Base-by-base conservation (phyloP, 495 filamentous ascomycete genomes). In the Hypoxylon cercidicola region DNA sequence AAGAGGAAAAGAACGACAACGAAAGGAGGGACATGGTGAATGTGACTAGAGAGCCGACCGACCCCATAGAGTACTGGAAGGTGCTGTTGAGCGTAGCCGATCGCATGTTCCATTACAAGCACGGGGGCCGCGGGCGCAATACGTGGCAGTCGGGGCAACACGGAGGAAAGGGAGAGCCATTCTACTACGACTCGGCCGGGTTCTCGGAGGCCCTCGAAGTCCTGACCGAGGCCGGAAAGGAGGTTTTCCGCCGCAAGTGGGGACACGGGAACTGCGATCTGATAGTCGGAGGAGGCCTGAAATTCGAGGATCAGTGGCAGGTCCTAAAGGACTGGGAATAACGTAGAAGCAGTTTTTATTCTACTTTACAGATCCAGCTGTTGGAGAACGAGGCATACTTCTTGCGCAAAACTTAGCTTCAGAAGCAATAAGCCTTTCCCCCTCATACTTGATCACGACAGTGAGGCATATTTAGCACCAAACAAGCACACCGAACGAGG, bases 151-250 rank as follows among this genome's bases (percentile, higher is more conserved):
- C 64, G 2, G 72, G 74, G 32, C 86, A 88, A 68, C 79, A 68
- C 10, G 87, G 87, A 18, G 87, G 86, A 0, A 62, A 81, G 47
- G 87, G 86, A 4, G 87, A 89, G 66, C 84, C 84, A 4, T 89
- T 81, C 45, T 86, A 87, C 66, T 77, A 87, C 51, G 78, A 84
- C 50, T 64, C 79, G 0, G 76, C 67, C 9, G 86, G 85, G 1
- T 82, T 88, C 53, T 80, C 83, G 12, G 75, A 75, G 30, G 84
- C 78, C n/a, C 73, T 87, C 18, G 62, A 74, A 9, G 76, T 86
- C 63, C 75, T 81, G 51, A 87, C 84, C 13, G 79, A 86, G 39
- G 74, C 79, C 20, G 86, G 85, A 0, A 71, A 78, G 50, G 72
- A 74, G 7, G 74, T 88, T 0, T 87, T 77, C 55, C 75, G 74